A percentile compares a stretch with the other conserved stretches of the same genome.
Conservation (phyloP, 495 filamentous ascomycete genomes). For the Aspergillus diversus region DNA sequence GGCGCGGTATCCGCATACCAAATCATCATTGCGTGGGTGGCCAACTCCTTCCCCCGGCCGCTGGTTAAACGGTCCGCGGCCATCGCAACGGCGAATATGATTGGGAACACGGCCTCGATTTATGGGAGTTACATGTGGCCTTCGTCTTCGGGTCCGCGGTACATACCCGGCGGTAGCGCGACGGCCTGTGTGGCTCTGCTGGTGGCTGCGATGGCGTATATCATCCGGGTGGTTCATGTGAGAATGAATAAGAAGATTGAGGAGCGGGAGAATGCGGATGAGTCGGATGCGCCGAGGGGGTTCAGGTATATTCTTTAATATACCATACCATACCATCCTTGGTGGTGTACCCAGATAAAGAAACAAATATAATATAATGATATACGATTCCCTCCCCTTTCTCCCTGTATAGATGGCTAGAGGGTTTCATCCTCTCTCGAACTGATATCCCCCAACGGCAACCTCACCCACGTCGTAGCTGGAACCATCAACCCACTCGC, state of each 20-base stretch:
- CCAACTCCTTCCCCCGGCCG: slow-evolving; percentile 76
- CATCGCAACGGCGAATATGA: slow-evolving; percentile 76
- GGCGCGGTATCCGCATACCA: slow-evolving; percentile 68
- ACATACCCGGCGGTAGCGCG: slow-evolving; percentile 39
- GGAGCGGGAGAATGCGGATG: slow-evolving; percentile 34
- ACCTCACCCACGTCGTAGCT: background rate
- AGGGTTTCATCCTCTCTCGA: background rate
- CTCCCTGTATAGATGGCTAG: too few relatives aligned
- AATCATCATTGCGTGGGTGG: slow-evolving; percentile 70
- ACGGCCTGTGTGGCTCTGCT: slow-evolving; percentile 36
- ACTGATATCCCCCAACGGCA: background rate
- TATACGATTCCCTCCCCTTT: too few relatives aligned
- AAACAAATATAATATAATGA: too few relatives aligned
- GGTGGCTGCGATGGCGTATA: slow-evolving; percentile 32
- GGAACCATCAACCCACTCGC: background rate
- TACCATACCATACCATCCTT: too few relatives aligned
- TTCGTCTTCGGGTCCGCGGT: slow-evolving; percentile 44
- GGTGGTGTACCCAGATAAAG: too few relatives aligned
- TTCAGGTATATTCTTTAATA: slow-evolving; percentile 58
- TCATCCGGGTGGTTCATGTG: slow-evolving; percentile 52
- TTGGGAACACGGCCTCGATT: slow-evolving; percentile 70
- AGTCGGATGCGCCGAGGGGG: slow-evolving; percentile 52
- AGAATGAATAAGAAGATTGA: slow-evolving; percentile 69
- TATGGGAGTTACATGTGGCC: slow-evolving; percentile 80
- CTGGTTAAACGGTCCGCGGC: slow-evolving; percentile 68